phyloP scores from a whole-genome alignment of 352 stramenopile genomes.

The Phytophthora megakarya region DNA sequence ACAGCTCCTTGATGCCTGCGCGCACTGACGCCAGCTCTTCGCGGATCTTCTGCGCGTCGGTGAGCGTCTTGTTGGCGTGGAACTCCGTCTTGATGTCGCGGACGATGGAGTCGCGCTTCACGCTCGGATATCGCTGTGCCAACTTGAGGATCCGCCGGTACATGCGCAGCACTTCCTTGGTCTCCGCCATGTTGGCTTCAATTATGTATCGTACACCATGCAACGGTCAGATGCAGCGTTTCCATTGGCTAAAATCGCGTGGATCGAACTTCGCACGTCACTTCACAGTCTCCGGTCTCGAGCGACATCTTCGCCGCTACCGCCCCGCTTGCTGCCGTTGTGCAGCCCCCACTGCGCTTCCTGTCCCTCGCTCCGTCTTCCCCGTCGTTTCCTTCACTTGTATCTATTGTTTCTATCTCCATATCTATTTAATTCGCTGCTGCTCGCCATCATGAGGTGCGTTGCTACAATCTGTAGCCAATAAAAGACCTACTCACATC shows the following conservation, averaged over 20 bases:
- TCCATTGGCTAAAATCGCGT: constrained; percentile 34
- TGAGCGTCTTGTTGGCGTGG: constrained; percentile 74
- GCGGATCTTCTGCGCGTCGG: constrained; percentile 60
- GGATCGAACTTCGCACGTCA: constrained; percentile 25
- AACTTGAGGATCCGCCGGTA: constrained; percentile 87
- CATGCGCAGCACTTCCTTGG: constrained; percentile 70
- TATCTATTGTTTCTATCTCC: constrained; percentile 31
- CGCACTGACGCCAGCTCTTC: constrained; percentile 72
- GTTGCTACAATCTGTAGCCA: constrained; percentile 5
- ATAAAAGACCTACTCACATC: not conserved
- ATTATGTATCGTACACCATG: constrained; percentile 20
- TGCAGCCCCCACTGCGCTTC: no score
- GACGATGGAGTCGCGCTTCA: constrained; percentile 84
- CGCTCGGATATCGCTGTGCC: constrained; percentile 79
- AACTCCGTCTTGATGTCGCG: constrained; percentile 87
- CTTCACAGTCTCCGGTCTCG: constrained; percentile 30
- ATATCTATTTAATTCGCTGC: constrained; percentile 44
- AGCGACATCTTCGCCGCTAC: constrained; percentile 24
- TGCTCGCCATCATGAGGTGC: constrained; percentile 49
- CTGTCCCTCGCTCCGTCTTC: constrained; percentile 2
- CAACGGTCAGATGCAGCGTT: not conserved
- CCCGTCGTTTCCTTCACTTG: constrained; percentile 20
- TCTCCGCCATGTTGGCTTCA: constrained; percentile 40
- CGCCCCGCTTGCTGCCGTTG: constrained; percentile 19
- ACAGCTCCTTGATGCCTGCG: constrained; percentile 76